Evolutionary conservation across 1,139 yeast genomes (phyloP).

Genomic region (Taphrina flavorubra): DNA sequence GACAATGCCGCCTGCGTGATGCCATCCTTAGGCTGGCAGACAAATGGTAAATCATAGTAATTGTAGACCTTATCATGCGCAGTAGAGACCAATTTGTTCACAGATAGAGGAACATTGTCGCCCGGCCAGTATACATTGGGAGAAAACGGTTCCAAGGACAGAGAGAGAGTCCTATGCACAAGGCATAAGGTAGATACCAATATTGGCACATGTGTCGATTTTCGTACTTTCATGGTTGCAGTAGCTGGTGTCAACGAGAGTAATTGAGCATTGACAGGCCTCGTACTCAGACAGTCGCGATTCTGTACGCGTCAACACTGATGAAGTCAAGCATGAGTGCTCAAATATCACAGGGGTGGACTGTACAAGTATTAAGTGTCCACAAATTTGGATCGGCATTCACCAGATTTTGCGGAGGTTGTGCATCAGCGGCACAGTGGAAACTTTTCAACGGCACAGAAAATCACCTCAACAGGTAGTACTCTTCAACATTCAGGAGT

Average conservation of each 20-base stretch:
- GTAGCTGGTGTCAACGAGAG: neutral
- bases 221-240: neutral
- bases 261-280: neutral
- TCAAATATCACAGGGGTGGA: neutral
- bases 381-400: neutral
- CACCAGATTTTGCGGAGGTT: neutral
- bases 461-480: neutral
- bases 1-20: conserved; percentile 70
- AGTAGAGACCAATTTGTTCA: conserved; percentile 80
- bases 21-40: conserved; percentile 68
- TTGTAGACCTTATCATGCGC: conserved; percentile 77
- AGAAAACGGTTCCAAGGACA: conserved; percentile 29
- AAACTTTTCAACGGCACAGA: neutral
- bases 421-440: neutral
- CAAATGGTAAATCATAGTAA: conserved; percentile 77
- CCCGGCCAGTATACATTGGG: conserved; percentile 54
- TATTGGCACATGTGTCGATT: neutral
- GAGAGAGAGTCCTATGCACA: neutral
- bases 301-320: too few species aligned
- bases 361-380: neutral
- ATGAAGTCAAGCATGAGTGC: neutral
- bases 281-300: too few species aligned
- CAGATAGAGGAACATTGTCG: conserved; percentile 70
- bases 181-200: neutral
- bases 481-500: too few species aligned